phyloP scores from a whole-genome alignment of 331 rosid genomes.

The Spiraea crenata region DNA sequence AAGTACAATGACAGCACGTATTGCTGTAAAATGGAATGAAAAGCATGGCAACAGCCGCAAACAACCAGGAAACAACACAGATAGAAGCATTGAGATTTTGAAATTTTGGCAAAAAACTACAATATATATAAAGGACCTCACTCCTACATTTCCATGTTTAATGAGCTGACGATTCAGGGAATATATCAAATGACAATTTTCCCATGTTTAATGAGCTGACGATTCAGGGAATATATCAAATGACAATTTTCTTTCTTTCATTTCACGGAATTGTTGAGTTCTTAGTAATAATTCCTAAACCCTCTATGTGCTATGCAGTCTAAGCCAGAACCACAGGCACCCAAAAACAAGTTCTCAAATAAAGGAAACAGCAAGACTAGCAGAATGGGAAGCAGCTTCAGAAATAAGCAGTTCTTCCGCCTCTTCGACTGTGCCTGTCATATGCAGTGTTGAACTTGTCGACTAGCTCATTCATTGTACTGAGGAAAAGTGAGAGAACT shows the following conservation, averaged over 20 bases:
- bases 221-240: background rate
- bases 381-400: slow-evolving; percentile 29
- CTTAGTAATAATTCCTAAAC: slow-evolving; percentile 10
- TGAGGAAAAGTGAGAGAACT: slow-evolving; percentile 6
- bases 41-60: no score
- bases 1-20: no score
- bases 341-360: background rate
- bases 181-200: background rate
- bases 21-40: no score
- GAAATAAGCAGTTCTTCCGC: slow-evolving; percentile 85
- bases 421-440: slow-evolving; percentile 89
- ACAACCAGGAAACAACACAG: no score
- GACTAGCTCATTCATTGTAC: slow-evolving; percentile 84
- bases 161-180: background rate
- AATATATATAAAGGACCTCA: no score
- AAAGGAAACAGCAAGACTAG: background rate
- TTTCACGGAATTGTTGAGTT: background rate
- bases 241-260: slow-evolving; percentile 4
- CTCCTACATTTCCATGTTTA: no score
- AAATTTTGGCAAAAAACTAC: no score
- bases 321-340: slow-evolving; percentile 15
- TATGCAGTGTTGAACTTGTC: slow-evolving; percentile 92
- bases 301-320: slow-evolving; percentile 14
- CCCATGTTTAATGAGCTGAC: no score
- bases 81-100: no score